These are phyloP conservation scores for Agrocybe praecox DNA, from an alignment of 768 basidiomycete genomes.

Conservation along the genomic window DNA sequence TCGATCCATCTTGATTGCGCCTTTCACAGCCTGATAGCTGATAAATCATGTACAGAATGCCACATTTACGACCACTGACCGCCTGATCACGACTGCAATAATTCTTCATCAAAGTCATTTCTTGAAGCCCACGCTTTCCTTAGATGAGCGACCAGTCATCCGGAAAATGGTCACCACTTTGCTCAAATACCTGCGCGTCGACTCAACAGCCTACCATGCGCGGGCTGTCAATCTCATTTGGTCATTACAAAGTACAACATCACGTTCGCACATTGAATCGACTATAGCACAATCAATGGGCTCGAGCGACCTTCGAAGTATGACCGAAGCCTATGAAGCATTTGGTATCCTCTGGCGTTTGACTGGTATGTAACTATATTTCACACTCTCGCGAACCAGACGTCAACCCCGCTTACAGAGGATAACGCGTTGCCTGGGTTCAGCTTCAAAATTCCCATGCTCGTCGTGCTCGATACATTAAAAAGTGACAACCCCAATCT, in stretches of 20 bases:
- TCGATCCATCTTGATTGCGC: slow-evolving; percentile 18
- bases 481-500: slow-evolving; percentile 74
- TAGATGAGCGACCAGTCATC: slow-evolving; percentile 60
- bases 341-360: slow-evolving; percentile 94
- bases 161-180: slow-evolving; percentile 68
- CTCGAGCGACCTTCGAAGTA: slow-evolving; percentile 46
- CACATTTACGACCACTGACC: slow-evolving; percentile 72
- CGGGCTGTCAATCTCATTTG: slow-evolving; percentile 84
- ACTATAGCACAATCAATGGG: slow-evolving; percentile 76
- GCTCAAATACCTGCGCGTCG: slow-evolving; percentile 69
- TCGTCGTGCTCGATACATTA: slow-evolving; percentile 83
- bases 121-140: slow-evolving; percentile 52
- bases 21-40: slow-evolving; percentile 11
- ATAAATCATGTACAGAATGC: slow-evolving; percentile 40
- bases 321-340: slow-evolving; percentile 72
- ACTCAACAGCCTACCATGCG: slow-evolving; percentile 73
- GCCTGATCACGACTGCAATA: slow-evolving; percentile 57
- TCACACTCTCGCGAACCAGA: background rate
- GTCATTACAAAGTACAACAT: slow-evolving; percentile 64
- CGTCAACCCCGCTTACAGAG: slow-evolving; percentile 45
- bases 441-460: slow-evolving; percentile 81
- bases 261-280: slow-evolving; percentile 71
- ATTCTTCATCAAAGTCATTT: slow-evolving; percentile 51
- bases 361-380: slow-evolving; percentile 54
- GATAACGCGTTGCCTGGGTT: slow-evolving; percentile 83